Evolutionary conservation across 2,329 filamentous ascomycete genomes (phyloP), one percentile per base, ranked within the genome.

Genomic region (Aspergillus latus): DNA sequence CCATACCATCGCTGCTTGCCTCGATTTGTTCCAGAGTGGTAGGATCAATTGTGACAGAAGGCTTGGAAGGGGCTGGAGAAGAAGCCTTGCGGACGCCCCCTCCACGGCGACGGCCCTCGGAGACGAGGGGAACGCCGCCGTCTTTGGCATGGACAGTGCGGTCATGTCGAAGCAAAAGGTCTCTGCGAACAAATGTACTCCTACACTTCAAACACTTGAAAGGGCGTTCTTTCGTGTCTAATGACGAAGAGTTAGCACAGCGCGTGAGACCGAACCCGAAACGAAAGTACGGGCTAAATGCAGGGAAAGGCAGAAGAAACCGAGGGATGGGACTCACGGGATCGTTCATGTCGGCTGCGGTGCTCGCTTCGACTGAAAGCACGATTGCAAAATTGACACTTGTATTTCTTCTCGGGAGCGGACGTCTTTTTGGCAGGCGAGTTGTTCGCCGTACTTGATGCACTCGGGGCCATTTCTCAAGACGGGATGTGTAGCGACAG

Each of bases 201-300:
- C 92, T 85, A 77, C 94, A 99, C 80, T 99, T 99, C 80, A 91
- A 84, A 78, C 94, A 99, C 76, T 97, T 97, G 84, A 99, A 99
- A 37, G 94, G 94, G 62, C 94, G 88, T 78, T 97, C 94, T 79
- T 99, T 99, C 63, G 94, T 99, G 76, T 97, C 93, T 97, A 76
- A 32, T 13, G 15, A 21, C 1, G 16, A 4, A n/a, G 13, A 26
- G 16, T 43, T 34, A 40, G 49, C 21, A 37, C 8, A 37, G 13
- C 10, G 9, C 13, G 34, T 13, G 34, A 21, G 21, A 21, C 21
- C 2, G 21, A 21, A 37, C 34, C 34, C 10, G 13, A 5, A 13
- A 37, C 11, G 26, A 47, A 36, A 16, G 26, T 9, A 11, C 13
- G 32, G 11, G 9, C 15, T 21, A 9, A 5, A 9, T 42, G 8